These are phyloP conservation scores for Phylloporus scabripes DNA, from an alignment of 768 basidiomycete species.

Conservation along the genomic window DNA sequence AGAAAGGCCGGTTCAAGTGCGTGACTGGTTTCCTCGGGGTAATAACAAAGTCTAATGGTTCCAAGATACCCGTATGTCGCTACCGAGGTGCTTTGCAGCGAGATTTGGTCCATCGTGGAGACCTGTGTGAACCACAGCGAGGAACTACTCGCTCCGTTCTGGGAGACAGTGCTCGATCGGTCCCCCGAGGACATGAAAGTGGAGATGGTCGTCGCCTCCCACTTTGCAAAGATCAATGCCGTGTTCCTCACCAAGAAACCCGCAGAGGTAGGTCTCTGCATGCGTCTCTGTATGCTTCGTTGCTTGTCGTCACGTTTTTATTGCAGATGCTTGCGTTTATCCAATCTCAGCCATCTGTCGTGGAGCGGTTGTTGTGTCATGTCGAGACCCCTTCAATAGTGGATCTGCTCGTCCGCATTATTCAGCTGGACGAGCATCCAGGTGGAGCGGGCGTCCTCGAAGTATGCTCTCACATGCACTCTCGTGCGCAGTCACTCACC, in stretches of 20 bases:
- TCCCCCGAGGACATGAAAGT: slow-evolving; percentile 83
- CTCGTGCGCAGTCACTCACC: slow-evolving; percentile 26
- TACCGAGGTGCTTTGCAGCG: slow-evolving; percentile 92
- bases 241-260: slow-evolving; percentile 86
- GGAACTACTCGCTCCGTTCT: slow-evolving; percentile 79
- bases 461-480: slow-evolving; percentile 50
- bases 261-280: slow-evolving; percentile 59
- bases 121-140: slow-evolving; percentile 70
- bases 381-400: slow-evolving; percentile 88
- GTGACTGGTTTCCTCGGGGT: slow-evolving; percentile 25
- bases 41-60: slow-evolving; percentile 5
- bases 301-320: slow-evolving; percentile 12
- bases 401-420: slow-evolving; percentile 85
- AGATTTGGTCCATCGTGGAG: slow-evolving; percentile 92
- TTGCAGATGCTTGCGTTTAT: slow-evolving; percentile 90
- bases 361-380: slow-evolving; percentile 77
- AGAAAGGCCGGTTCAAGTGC: slow-evolving; percentile 77
- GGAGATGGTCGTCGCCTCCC: slow-evolving; percentile 80
- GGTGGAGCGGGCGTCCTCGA: slow-evolving; percentile 80
- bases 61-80: slow-evolving; percentile 85
- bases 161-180: slow-evolving; percentile 82
- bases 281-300: slow-evolving; percentile 8
- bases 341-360: slow-evolving; percentile 70
- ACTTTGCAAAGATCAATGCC: slow-evolving; percentile 92
- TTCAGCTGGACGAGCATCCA: slow-evolving; percentile 83